A percentile compares a stretch with the other conserved stretches of the same genome.
These are phyloP conservation scores for Hagleromyces aurorensis DNA, from an alignment of 805 yeast species.

Conservation along the genomic window DNA sequence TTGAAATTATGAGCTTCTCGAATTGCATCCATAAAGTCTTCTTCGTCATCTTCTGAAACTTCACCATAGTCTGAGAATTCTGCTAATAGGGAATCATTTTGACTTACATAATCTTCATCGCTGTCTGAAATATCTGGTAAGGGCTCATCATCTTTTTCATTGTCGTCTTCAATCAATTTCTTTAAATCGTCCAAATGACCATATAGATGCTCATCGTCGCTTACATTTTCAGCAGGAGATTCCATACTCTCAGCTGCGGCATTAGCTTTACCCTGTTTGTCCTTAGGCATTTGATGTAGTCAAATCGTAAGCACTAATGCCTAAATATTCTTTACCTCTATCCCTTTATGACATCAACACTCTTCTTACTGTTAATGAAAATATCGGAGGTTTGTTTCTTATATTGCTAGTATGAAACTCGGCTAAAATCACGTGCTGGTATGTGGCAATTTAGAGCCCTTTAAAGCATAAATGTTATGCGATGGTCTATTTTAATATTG, in stretches of 20 bases:
- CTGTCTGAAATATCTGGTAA: slow-evolving; percentile 7
- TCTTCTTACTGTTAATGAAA: too few species aligned
- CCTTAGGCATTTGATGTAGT: too few species aligned
- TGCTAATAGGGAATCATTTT: slow-evolving; percentile 32
- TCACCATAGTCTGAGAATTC: slow-evolving; percentile 33
- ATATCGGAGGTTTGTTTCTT: too few species aligned
- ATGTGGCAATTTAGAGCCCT: too few species aligned
- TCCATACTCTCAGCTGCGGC: slow-evolving; percentile 2
- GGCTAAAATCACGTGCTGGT: too few species aligned
- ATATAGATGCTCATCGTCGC: slow-evolving; percentile 24
- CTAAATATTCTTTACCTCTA: too few species aligned
- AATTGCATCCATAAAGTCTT: slow-evolving; percentile 51
- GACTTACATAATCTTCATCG: slow-evolving; percentile 21
- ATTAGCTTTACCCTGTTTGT: too few species aligned
- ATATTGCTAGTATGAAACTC: too few species aligned
- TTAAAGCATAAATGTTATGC: too few species aligned
- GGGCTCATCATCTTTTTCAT: slow-evolving; percentile 5
- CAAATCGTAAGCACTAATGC: too few species aligned
- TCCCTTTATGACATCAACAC: too few species aligned
- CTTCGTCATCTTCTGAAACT: slow-evolving; percentile 35
- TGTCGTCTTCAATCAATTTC: slow-evolving; percentile 15
- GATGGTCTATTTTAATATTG: too few species aligned
- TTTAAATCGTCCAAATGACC: slow-evolving; percentile 31
- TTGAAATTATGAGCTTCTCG: slow-evolving; percentile 61
- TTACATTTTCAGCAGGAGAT: slow-evolving; percentile 4